Evolutionary conservation across 306 rosid genomes (phyloP).

Genomic region (Vicia villosa): DNA sequence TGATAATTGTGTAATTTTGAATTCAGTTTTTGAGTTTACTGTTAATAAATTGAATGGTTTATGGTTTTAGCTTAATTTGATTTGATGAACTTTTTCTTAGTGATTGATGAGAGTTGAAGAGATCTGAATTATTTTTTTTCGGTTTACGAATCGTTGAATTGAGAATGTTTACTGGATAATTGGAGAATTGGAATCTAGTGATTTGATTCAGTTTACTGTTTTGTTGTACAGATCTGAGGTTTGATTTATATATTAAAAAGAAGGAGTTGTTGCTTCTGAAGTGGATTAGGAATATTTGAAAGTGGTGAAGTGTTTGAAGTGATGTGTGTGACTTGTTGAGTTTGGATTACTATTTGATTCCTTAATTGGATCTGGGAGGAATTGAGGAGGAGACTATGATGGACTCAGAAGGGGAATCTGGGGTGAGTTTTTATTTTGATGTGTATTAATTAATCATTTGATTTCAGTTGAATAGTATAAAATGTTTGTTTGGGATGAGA

Average conservation of each 20-base stretch:
- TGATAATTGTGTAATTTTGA: background rate
- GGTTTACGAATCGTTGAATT: slow-evolving; percentile 23
- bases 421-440: slow-evolving; percentile 53
- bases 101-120: slow-evolving; percentile 7
- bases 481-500: background rate
- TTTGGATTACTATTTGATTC: slow-evolving; percentile 38
- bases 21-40: background rate
- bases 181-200: background rate
- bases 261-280: slow-evolving; percentile 31
- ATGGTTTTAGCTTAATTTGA: background rate
- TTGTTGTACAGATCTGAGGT: slow-evolving; percentile 46
- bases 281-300: slow-evolving; percentile 4
- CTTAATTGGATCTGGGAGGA: slow-evolving; percentile 45
- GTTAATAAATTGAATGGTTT: background rate
- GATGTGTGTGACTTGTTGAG: slow-evolving; percentile 59
- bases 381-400: slow-evolving; percentile 54
- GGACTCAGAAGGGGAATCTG: slow-evolving; percentile 85
- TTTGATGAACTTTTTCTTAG: background rate
- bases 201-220: slow-evolving; percentile 29
- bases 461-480: background rate
- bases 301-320: slow-evolving; percentile 14
- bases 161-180: slow-evolving; percentile 36
- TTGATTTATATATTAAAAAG: background rate
- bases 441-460: slow-evolving; percentile 21
- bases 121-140: background rate